Conservation (phyloP, 2,329 filamentous ascomycete genomes). For the Neoarthrinium moseri region DNA sequence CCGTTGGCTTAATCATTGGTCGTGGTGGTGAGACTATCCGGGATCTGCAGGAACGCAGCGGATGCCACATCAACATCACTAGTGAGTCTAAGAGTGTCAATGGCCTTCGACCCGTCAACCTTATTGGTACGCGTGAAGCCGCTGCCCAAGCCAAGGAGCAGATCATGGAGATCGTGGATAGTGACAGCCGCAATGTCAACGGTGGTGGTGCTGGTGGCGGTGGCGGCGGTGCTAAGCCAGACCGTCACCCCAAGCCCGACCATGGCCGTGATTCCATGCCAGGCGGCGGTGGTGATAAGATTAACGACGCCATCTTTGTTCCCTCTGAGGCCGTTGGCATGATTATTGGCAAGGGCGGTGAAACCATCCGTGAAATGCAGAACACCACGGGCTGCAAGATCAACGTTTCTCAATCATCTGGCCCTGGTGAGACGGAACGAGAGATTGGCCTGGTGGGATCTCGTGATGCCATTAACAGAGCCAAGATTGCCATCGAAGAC, state of each 20-base stretch:
- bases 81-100: conserved; percentile 92
- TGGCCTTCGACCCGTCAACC: conserved; percentile 83
- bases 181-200: conserved; percentile 65
- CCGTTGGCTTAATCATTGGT: conserved; percentile 91
- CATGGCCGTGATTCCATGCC: conserved; percentile 39
- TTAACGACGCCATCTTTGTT: conserved; percentile 80
- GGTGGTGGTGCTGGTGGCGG: conserved; percentile 27
- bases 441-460: conserved; percentile 84
- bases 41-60: conserved; percentile 85
- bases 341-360: conserved; percentile 93
- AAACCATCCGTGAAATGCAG: conserved; percentile 95
- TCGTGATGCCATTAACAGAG: conserved; percentile 73
- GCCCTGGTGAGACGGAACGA: conserved; percentile 74
- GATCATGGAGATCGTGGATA: conserved; percentile 93
- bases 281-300: conserved; percentile 56
- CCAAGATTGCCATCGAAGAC: conserved; percentile 83
- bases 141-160: conserved; percentile 79
- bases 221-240: conserved; percentile 28
- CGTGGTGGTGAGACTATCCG: conserved; percentile 90
- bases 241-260: conserved; percentile 33
- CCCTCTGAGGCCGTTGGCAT: conserved; percentile 91
- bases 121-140: conserved; percentile 76
- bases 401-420: conserved; percentile 82
- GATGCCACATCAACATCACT: conserved; percentile 95
- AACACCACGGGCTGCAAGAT: conserved; percentile 87